phyloP scores from a whole-genome alignment of 768 basidiomycete species.

The Cyathus striatus region DNA sequence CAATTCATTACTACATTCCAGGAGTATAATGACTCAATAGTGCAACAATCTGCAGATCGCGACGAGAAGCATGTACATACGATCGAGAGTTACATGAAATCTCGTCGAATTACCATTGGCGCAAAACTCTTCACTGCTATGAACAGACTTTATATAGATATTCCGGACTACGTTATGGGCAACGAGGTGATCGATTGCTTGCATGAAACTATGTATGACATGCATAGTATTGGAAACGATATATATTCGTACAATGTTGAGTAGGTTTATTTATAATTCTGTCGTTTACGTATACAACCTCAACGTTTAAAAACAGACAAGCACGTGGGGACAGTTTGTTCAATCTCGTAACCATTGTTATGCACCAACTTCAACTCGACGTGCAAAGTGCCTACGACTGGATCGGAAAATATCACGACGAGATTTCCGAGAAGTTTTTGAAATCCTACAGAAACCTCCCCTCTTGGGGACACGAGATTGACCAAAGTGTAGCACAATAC shows the following conservation, averaged over 20 bases:
- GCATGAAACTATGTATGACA: background rate
- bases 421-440: constrained; percentile 27
- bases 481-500: constrained; percentile 35
- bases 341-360: constrained; percentile 46
- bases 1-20: constrained; percentile 33
- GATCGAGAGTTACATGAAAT: constrained; percentile 32
- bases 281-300: too few species aligned
- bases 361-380: constrained; percentile 34
- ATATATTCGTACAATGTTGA: too few species aligned
- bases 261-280: too few species aligned
- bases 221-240: too few species aligned
- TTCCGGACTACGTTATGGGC: constrained; percentile 36
- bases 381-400: constrained; percentile 34
- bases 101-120: constrained; percentile 36
- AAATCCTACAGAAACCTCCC: constrained; percentile 29
- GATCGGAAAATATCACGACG: constrained; percentile 28
- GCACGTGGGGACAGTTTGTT: constrained; percentile 26
- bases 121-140: constrained; percentile 33
- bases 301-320: too few species aligned
- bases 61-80: constrained; percentile 21
- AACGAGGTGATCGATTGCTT: constrained; percentile 31
- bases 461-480: constrained; percentile 33
- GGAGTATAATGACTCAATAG: constrained; percentile 29
- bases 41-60: constrained; percentile 38
- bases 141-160: constrained; percentile 27